These are phyloP conservation scores for Pholiota conissans DNA, from an alignment of 768 basidiomycete species.

Conservation along the genomic window DNA sequence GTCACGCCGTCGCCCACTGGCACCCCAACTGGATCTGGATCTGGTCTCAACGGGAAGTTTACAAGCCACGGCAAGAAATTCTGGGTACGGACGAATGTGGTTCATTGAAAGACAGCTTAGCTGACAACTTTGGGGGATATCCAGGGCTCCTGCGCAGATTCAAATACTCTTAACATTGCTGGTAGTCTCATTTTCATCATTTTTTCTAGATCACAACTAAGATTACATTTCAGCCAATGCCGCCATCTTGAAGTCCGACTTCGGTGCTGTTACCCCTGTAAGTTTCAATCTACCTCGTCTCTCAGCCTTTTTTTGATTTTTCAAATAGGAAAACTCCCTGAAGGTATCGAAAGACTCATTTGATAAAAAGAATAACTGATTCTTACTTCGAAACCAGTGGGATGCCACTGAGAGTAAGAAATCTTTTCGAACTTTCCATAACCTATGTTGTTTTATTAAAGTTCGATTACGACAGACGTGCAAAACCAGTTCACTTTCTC, in stretches of 20 bases:
- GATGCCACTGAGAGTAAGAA: constrained; percentile 37
- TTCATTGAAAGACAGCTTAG: not conserved
- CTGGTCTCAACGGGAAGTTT: constrained; percentile 29
- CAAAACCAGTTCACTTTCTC: constrained; percentile 36
- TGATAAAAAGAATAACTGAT: not conserved
- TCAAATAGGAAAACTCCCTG: constrained; percentile 48
- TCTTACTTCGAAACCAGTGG: constrained; percentile 25
- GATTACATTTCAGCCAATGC: constrained; percentile 26
- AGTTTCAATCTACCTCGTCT: too few relatives aligned
- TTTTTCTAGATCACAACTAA: not conserved
- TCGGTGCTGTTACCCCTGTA: constrained; percentile 41
- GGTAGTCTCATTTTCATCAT: constrained; percentile 11
- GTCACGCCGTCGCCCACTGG: not conserved
- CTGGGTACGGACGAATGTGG: constrained; percentile 23
- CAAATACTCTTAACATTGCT: constrained; percentile 30
- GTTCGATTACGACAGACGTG: constrained; percentile 19
- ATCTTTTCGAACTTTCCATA: not conserved
- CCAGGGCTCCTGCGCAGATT: constrained; percentile 26
- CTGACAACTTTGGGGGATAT: not conserved
- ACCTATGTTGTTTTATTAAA: too few relatives aligned
- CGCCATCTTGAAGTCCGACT: constrained; percentile 34
- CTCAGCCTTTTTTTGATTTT: too few relatives aligned
- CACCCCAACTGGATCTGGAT: constrained; percentile 10
- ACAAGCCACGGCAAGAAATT: constrained; percentile 33
- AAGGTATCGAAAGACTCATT: constrained; percentile 25